A percentile compares a stretch with the other conserved stretches of the same genome.
These are phyloP conservation scores for Trichoderma pleuroti DNA, from an alignment of 2,329 filamentous ascomycete species.

Conservation along the genomic window DNA sequence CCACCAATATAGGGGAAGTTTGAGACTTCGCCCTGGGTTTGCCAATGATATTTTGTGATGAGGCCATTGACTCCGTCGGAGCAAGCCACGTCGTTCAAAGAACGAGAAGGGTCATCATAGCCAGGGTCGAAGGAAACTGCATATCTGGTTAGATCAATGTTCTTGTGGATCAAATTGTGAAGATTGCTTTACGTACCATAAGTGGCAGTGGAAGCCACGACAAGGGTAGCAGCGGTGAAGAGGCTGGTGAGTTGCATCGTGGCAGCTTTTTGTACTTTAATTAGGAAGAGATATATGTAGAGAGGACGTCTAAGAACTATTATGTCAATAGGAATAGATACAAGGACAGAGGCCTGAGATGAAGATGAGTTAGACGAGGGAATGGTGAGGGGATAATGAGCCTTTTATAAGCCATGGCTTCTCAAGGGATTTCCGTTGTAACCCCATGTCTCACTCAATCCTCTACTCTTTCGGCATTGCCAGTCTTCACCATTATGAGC, in stretches of 20 bases:
- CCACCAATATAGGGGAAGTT: slow-evolving; percentile 56
- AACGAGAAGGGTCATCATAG: slow-evolving; percentile 60
- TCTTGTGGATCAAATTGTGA: neutral
- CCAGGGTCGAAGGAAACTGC: slow-evolving; percentile 66
- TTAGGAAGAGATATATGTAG: neutral
- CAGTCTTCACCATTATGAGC: neutral
- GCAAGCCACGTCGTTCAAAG: slow-evolving; percentile 59
- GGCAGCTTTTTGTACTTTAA: neutral
- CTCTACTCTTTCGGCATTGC: neutral
- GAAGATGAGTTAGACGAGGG: neutral
- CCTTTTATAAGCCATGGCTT: neutral
- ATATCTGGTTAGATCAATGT: neutral
- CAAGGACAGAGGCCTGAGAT: neutral
- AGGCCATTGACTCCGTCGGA: slow-evolving; percentile 66
- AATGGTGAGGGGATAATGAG: neutral
- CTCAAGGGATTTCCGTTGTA: neutral
- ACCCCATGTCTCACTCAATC: neutral
- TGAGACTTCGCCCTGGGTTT: slow-evolving; percentile 48
- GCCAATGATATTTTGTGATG: slow-evolving; percentile 58
- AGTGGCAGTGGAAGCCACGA: slow-evolving; percentile 36
- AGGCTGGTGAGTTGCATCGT: slow-evolving; percentile 43
- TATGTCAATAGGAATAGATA: neutral
- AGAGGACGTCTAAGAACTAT: neutral
- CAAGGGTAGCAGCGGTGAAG: slow-evolving; percentile 37
- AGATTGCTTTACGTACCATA: slow-evolving; percentile 27